Base-by-base conservation (phyloP, 768 basidiomycete species). In the Lactarius quietus region DNA sequence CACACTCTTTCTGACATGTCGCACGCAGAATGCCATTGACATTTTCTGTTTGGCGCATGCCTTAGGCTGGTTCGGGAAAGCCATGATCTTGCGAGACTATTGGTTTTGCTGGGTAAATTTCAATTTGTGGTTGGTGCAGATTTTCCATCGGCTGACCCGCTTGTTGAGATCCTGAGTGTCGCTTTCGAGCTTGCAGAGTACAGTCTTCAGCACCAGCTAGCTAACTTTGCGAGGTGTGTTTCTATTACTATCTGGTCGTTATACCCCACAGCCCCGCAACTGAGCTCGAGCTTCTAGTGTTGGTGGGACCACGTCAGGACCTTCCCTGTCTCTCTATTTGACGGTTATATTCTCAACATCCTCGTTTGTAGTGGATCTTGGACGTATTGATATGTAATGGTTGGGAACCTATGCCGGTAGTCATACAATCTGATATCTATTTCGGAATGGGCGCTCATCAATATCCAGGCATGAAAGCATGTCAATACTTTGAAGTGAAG, bases 301-400 rank as follows among this genome's bases (percentile, higher is more conserved):
- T 93, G 92, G 92, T 94, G 92, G 92, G 92, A 93, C 74, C 92
- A 94, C 79, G 91, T 92, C 79, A 71, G 85, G 78, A 9, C 58
- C 41, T 68, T 61, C 60, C 57, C 58, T 56, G 23, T 59, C 45
- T 31, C 58, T 55, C n/a, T n/a, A 45, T 41, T n/a, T 51, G 31
- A 33, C 43, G 43, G 60, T 62, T 62, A 31, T 53, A 29, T 31
- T 60, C 60, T 67, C 26, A 62, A 31, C 61, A 20, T 64, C 56
- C 39, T 59, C 31, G 36, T 36, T 38, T 29, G 29, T 71, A 93
- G 91, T 94, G 92, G 92, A 80, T 94, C 67, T 80, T 94, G 59
- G 92, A 94, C 74, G 92, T 94, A 52, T 79, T 93, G 57, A 70
- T 93, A 43, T 94, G 92, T 78, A 94, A 94, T 93, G 92, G 92